Evolutionary conservation across 768 basidiomycete species (phyloP).

Genomic region (Lactifluus pinguis): DNA sequence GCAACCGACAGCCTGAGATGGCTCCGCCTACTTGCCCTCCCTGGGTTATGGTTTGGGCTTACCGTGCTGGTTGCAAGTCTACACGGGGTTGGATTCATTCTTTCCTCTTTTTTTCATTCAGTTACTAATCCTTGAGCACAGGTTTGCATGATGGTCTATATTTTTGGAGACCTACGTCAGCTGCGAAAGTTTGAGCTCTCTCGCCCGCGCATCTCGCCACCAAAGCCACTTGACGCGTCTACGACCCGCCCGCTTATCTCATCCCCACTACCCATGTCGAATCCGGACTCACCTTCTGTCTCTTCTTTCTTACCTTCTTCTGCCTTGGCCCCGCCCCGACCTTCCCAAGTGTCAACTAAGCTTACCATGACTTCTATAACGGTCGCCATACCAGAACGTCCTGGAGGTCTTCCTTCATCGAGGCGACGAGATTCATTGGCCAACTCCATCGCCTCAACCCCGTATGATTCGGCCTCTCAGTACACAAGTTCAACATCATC

Average conservation of each 20-base stretch:
- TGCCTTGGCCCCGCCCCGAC: constrained; percentile 4
- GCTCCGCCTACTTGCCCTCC: constrained; percentile 50
- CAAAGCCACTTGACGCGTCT: constrained; percentile 20
- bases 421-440: constrained; percentile 8
- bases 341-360: not conserved
- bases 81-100: constrained; percentile 44
- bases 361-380: not conserved
- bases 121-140: constrained; percentile 1
- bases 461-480: constrained; percentile 10
- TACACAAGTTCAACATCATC: constrained; percentile 11
- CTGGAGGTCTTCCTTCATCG: not conserved
- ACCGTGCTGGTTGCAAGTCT: constrained; percentile 52
- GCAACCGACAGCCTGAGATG: constrained; percentile 40
- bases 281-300: constrained; percentile 4
- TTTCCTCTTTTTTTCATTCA: not conserved
- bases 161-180: constrained; percentile 74
- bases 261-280: constrained; percentile 7
- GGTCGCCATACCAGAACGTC: constrained; percentile 8
- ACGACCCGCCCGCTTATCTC: constrained; percentile 12
- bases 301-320: constrained; percentile 13
- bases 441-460: constrained; percentile 13
- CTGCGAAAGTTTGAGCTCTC: constrained; percentile 71
- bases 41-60: constrained; percentile 64
- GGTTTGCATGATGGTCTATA: constrained; percentile 65
- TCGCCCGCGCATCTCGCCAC: constrained; percentile 53